Evolutionary conservation across 2,329 filamentous ascomycete species (phyloP).

Genomic region (Fusarium concolor): DNA sequence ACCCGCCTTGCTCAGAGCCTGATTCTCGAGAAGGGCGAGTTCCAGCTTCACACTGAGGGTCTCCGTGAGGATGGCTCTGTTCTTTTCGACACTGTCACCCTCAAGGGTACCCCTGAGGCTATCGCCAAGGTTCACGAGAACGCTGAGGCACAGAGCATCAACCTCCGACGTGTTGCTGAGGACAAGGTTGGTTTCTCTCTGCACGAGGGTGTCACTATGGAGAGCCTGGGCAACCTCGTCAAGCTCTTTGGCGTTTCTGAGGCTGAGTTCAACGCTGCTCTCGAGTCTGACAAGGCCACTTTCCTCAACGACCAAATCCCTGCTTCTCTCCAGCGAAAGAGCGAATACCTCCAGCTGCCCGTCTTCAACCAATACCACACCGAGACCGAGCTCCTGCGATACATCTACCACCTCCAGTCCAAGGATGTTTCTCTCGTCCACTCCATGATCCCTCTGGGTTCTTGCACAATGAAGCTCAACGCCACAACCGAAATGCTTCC

Average conservation of each 20-base stretch:
- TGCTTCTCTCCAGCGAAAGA: constrained; percentile 74
- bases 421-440: constrained; percentile 94
- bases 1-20: constrained; percentile 72
- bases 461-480: constrained; percentile 98
- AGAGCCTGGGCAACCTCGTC: constrained; percentile 41
- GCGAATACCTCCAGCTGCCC: constrained; percentile 83
- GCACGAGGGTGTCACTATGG: constrained; percentile 44
- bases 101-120: constrained; percentile 59
- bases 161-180: constrained; percentile 47
- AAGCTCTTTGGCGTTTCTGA: constrained; percentile 44
- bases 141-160: constrained; percentile 38
- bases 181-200: constrained; percentile 50
- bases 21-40: constrained; percentile 63
- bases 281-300: constrained; percentile 50
- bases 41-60: constrained; percentile 69
- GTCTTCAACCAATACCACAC: constrained; percentile 97
- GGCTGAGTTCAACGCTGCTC: constrained; percentile 40
- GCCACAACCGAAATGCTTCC: constrained; percentile 93
- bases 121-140: constrained; percentile 42
- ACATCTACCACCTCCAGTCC: constrained; percentile 91
- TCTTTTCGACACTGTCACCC: constrained; percentile 83
- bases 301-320: constrained; percentile 60
- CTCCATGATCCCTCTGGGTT: constrained; percentile 97
- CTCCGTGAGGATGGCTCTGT: constrained; percentile 67
- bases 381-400: constrained; percentile 91